A percentile compares a stretch with the other conserved stretches of the same genome.
phyloP scores from a whole-genome alignment of 73 alveolate species.

The Blepharisma stoltei region DNA sequence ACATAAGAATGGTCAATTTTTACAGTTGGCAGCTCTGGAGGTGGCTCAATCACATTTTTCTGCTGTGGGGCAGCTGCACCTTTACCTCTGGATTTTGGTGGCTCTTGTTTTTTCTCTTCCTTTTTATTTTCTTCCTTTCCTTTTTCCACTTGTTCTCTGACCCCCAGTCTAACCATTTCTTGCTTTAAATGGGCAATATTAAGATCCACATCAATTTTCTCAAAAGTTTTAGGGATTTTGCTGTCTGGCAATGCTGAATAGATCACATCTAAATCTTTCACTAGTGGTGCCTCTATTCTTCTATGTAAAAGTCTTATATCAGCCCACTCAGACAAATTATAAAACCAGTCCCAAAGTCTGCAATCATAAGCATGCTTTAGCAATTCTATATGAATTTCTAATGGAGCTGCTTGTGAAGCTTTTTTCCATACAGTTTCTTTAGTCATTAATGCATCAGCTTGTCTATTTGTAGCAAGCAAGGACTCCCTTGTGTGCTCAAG shows the following conservation, averaged over 20 bases:
- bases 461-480: slow-evolving; percentile 78
- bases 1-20: slow-evolving; percentile 22
- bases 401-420: slow-evolving; percentile 82
- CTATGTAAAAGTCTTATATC: slow-evolving; percentile 79
- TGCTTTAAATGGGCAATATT: slow-evolving; percentile 77
- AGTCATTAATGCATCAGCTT: slow-evolving; percentile 80
- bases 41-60: slow-evolving; percentile 39
- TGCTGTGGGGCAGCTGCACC: slow-evolving; percentile 65
- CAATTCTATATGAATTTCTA: slow-evolving; percentile 91
- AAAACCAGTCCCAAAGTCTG: slow-evolving; percentile 77
- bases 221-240: slow-evolving; percentile 87
- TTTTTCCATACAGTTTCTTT: slow-evolving; percentile 87
- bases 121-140: slow-evolving; percentile 67
- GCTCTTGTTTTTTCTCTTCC: slow-evolving; percentile 67
- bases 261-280: slow-evolving; percentile 81
- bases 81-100: slow-evolving; percentile 63
- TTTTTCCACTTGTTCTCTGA: slow-evolving; percentile 50
- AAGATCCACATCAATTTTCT: slow-evolving; percentile 82
- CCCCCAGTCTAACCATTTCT: slow-evolving; percentile 69
- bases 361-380: slow-evolving; percentile 88
- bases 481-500: slow-evolving; percentile 68
- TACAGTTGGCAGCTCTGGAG: background rate
- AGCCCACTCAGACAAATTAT: slow-evolving; percentile 74
- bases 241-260: slow-evolving; percentile 82
- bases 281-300: slow-evolving; percentile 84